Base-by-base conservation (phyloP, 129 eudicot genomes). In the Tagetes erecta region DNA sequence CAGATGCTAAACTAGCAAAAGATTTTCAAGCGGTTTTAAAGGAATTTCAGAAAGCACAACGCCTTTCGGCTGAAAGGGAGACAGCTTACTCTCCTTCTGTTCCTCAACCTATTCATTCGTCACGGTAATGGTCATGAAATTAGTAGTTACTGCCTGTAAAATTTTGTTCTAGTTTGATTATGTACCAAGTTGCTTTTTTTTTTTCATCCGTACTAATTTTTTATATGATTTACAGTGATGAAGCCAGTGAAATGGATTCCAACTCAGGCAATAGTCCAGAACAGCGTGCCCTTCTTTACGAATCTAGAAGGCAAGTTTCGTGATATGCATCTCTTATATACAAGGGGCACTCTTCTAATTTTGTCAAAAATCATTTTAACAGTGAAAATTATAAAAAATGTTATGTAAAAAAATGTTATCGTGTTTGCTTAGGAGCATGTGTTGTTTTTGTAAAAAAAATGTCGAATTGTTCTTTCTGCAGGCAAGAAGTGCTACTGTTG, bases 1-100 rank as follows among this genome's bases (percentile, higher is more conserved):
- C 94, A 14, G 97, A 92, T 84, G 97, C 97, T 52, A 92, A 92
- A 84, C 91, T 89, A 58, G 97, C 97, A 6, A 92, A 89, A 81
- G 97, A 92, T 71, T 92, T 92, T 76, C 94, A 92, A 84, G 91
- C 91, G 67, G 96, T 89, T 64, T 62, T 92, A 44, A 86, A 83
- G 69, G 97, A 92, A 79, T 92, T 86, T 75, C 97, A 92, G 86
- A 92, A 92, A 86, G 96, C 92, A 9, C 97, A 92, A 69, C 87
- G 93, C 34, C 91, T 92, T 65, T 84, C 97, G 53, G 97, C 87
- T 36, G 97, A 92, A 77, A 89, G 96, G 73, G 97, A 88, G 85
- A 92, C 97, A 55, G 87, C 96, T 50, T 92, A 92, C 73, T 77
- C 87, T 64, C 96, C 97, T 76, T 82, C 88, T 77, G 81, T 89